Percentiles rank a stretch among this genome's conserved stretches.
These are phyloP conservation scores for Diaporthe destruens DNA, from an alignment of 2,329 filamentous ascomycete species.

Conservation along the genomic window DNA sequence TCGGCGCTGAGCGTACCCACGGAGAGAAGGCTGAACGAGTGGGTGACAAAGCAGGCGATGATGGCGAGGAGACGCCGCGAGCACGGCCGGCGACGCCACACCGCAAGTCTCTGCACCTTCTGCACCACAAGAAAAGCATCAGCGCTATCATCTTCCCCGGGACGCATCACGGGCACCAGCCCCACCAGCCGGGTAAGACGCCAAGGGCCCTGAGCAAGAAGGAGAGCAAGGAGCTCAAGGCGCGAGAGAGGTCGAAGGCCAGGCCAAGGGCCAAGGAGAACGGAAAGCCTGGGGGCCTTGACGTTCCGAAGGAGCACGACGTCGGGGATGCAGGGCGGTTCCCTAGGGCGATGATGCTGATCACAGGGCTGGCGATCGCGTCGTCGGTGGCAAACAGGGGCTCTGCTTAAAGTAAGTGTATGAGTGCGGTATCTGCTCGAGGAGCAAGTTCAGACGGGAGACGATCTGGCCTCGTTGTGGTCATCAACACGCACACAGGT, in stretches of 20 bases:
- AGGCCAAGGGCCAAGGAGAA: constrained; percentile 14
- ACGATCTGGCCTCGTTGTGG: not conserved
- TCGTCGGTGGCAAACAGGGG: constrained; percentile 44
- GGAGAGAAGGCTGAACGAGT: not conserved
- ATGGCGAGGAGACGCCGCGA: not conserved
- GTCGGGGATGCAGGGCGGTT: constrained; percentile 37
- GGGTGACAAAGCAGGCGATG: not conserved
- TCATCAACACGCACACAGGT: not conserved
- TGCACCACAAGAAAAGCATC: constrained; percentile 38
- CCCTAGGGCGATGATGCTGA: constrained; percentile 48
- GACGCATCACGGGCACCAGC: constrained; percentile 15
- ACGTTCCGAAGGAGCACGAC: constrained; percentile 4
- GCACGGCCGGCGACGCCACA: constrained; percentile 12
- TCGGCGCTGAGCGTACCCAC: not conserved
- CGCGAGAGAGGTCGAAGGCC: constrained; percentile 5
- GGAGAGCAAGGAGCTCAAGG: constrained; percentile 34
- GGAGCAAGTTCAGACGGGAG: too few relatives aligned
- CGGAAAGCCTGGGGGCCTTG: not conserved
- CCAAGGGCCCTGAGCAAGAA: constrained; percentile 29
- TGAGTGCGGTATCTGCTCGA: too few relatives aligned
- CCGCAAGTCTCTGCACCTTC: constrained; percentile 30
- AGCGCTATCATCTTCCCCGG: constrained; percentile 28
- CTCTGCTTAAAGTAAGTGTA: constrained; percentile 5
- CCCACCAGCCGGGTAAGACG: constrained; percentile 28
- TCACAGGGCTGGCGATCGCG: constrained; percentile 48